Conservation (phyloP, 179 eudicot species). For the Spergularia azorica region DNA sequence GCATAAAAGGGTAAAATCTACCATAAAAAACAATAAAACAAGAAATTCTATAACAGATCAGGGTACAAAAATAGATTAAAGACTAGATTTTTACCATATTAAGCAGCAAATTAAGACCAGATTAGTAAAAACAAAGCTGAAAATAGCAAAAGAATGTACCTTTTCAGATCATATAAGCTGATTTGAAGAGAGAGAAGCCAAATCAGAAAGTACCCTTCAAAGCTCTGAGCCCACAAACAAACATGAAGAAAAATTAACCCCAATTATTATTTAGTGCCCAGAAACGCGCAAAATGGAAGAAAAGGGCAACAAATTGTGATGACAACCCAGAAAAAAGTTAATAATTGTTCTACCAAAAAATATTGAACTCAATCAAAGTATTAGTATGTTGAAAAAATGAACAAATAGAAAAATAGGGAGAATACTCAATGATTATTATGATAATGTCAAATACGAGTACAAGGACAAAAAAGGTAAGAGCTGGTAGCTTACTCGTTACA, state of each 20-base stretch:
- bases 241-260: not conserved
- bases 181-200: not conserved
- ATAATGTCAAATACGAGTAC: conserved; percentile 3
- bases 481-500: not conserved
- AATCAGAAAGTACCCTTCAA: conserved; percentile 12
- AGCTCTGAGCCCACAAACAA: not conserved
- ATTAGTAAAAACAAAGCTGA: no score
- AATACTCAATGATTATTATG: not conserved
- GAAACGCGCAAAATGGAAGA: conserved; percentile 14
- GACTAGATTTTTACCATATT: no score
- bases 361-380: not conserved
- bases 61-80: no score
- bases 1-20: no score
- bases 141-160: no score
- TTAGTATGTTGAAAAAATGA: not conserved
- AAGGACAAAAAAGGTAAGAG: not conserved
- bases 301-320: conserved; percentile 14
- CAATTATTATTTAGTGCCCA: not conserved
- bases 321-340: conserved; percentile 15
- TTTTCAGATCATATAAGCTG: no score
- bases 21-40: no score
- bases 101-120: no score
- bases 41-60: no score
- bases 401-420: no score
- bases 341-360: not conserved